Conservation (phyloP, 176 grass and related monocot genomes). For the Zea mays region DNA sequence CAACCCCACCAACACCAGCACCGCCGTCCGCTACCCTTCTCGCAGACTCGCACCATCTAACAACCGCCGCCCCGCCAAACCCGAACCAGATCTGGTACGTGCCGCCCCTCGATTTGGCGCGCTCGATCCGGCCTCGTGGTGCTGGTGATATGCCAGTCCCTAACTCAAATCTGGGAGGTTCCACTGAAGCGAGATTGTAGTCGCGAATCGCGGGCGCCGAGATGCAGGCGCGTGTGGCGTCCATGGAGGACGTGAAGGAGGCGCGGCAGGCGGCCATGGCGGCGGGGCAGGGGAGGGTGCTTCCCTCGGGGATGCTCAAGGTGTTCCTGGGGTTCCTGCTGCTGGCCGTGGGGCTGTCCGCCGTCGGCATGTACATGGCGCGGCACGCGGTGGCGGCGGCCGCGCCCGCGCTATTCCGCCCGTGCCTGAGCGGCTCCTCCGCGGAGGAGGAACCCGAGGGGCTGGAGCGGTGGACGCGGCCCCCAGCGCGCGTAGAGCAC, state of each 20-base stretch:
- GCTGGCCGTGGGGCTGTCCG: constrained; percentile 71
- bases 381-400: constrained; percentile 57
- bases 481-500: constrained; percentile 50
- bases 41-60: constrained; percentile 28
- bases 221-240: constrained; percentile 73
- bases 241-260: constrained; percentile 82
- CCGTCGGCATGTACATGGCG: constrained; percentile 71
- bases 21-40: constrained; percentile 21
- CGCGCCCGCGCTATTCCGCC: constrained; percentile 58
- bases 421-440: constrained; percentile 39
- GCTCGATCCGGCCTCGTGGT: constrained; percentile 33
- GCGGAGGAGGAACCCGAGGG: constrained; percentile 27
- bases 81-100: constrained; percentile 41
- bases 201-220: not conserved
- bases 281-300: constrained; percentile 48
- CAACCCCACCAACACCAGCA: not conserved
- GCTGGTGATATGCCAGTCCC: constrained; percentile 34
- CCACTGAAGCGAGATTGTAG: not conserved
- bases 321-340: constrained; percentile 68
- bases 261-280: constrained; percentile 29
- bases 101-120: constrained; percentile 37
- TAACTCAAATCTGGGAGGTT: constrained; percentile 40
- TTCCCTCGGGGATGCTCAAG: constrained; percentile 61
- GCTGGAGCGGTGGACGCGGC: constrained; percentile 69
- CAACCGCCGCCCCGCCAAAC: constrained; percentile 13